Conservation (phyloP, 2,329 filamentous ascomycete genomes). For the Akanthomyces lecanii region DNA sequence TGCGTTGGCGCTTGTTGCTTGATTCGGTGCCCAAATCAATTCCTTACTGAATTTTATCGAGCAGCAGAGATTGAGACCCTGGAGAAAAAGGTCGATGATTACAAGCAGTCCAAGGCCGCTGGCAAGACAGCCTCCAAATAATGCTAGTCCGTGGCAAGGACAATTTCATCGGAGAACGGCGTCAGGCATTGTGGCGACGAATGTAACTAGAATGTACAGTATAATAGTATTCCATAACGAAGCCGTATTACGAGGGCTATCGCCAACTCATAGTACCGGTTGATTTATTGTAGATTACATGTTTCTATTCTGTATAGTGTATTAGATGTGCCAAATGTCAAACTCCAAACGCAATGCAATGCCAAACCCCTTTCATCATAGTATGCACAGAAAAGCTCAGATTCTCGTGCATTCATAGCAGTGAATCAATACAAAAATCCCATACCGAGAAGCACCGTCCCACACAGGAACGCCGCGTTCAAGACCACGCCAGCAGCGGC, state of each 20-base stretch:
- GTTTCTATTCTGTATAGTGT: background rate
- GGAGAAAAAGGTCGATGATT: constrained; percentile 16
- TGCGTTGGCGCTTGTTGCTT: no score
- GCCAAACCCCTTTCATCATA: background rate
- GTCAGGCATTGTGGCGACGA: background rate
- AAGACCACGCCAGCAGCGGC: constrained; percentile 1
- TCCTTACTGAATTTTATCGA: background rate
- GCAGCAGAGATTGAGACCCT: constrained; percentile 11
- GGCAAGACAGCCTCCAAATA: background rate
- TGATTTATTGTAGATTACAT: background rate
- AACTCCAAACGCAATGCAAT: constrained; percentile 12
- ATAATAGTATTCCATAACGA: background rate
- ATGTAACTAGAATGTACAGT: background rate
- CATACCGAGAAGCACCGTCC: background rate
- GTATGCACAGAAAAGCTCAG: background rate
- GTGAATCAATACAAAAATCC: background rate
- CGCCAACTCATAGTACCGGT: background rate
- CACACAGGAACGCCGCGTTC: background rate
- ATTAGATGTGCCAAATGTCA: background rate
- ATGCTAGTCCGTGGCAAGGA: no score
- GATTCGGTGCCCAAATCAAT: background rate
- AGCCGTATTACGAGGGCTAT: background rate
- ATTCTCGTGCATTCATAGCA: background rate
- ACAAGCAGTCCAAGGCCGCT: constrained; percentile 12
- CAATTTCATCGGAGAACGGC: background rate